Conservation (phyloP, 1,284 basidiomycete genomes). For the Sutorius eximius region DNA sequence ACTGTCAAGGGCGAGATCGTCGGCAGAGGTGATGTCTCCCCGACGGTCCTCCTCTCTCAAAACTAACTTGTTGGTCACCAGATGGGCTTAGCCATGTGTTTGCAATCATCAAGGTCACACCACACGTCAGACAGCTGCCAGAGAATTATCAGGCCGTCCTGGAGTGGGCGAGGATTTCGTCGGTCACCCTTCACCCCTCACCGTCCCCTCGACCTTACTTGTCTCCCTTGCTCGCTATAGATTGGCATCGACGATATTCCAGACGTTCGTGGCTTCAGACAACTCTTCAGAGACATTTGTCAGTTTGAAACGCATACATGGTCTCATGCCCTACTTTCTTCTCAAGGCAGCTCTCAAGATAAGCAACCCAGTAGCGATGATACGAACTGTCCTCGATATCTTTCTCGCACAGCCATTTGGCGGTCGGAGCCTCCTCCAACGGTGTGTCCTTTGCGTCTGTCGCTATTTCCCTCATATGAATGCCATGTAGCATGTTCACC, state of each 20-base stretch:
- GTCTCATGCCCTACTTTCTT: constrained; percentile 97
- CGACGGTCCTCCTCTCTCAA: neutral
- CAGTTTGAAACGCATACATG: constrained; percentile 90
- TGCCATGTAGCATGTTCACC: constrained; percentile 83
- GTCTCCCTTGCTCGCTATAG: constrained; percentile 36
- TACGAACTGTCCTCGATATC: constrained; percentile 86
- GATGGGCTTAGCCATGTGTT: constrained; percentile 91
- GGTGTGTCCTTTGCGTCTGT: constrained; percentile 45
- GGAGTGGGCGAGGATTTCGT: constrained; percentile 98
- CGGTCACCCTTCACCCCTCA: constrained; percentile 32
- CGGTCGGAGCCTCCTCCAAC: constrained; percentile 85
- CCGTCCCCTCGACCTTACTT: constrained; percentile 14
- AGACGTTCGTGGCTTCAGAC: constrained; percentile 91
- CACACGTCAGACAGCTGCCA: constrained; percentile 79
- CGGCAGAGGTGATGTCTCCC: constrained; percentile 58
- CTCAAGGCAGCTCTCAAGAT: constrained; percentile 90
- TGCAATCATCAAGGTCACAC: constrained; percentile 81
- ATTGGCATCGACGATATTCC: constrained; percentile 94
- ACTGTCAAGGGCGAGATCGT: constrained; percentile 92
- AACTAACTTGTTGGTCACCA: constrained; percentile 25
- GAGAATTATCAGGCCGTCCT: constrained; percentile 85
- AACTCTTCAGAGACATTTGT: constrained; percentile 88
- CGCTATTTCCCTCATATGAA: constrained; percentile 5
- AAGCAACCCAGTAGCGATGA: constrained; percentile 96
- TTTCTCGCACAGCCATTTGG: constrained; percentile 99